A percentile compares a stretch with the other conserved stretches of the same genome.
phyloP scores from a whole-genome alignment of 306 rosid genomes.

The Potentilla sterilis region DNA sequence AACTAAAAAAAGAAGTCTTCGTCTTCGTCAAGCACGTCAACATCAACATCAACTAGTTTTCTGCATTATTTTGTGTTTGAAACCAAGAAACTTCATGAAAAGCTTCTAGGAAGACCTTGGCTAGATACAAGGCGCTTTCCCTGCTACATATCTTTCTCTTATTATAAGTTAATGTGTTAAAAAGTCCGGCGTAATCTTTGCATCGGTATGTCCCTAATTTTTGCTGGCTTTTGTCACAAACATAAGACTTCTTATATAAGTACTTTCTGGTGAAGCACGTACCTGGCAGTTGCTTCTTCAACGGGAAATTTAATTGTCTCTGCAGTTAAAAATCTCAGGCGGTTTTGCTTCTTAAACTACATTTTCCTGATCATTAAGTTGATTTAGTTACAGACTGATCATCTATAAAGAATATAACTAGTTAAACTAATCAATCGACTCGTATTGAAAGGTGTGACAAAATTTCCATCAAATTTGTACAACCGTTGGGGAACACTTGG shows the following conservation, averaged over 20 bases:
- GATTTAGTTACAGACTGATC: neutral
- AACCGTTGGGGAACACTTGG: constrained; percentile 14
- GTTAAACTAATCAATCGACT: neutral
- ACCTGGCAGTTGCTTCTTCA: neutral
- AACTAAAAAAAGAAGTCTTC: neutral
- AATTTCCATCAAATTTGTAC: constrained; percentile 24
- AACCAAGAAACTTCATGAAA: neutral
- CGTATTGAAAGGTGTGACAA: constrained; percentile 8
- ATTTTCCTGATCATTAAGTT: neutral
- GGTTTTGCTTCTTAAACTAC: neutral
- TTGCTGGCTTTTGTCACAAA: neutral
- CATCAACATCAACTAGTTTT: neutral
- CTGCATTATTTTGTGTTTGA: neutral
- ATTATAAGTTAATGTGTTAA: neutral
- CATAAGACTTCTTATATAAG: neutral
- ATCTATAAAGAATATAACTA: neutral
- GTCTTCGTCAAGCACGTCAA: neutral
- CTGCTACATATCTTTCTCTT: neutral
- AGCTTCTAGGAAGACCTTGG: neutral
- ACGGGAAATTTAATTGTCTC: neutral
- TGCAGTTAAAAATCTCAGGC: neutral
- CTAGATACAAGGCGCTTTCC: neutral
- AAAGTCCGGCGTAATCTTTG: neutral
- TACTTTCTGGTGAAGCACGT: neutral
- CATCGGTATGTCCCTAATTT: too few relatives aligned